Base-by-base conservation (phyloP, 768 basidiomycete genomes). In the Boletus pseudo-olivaceus region DNA sequence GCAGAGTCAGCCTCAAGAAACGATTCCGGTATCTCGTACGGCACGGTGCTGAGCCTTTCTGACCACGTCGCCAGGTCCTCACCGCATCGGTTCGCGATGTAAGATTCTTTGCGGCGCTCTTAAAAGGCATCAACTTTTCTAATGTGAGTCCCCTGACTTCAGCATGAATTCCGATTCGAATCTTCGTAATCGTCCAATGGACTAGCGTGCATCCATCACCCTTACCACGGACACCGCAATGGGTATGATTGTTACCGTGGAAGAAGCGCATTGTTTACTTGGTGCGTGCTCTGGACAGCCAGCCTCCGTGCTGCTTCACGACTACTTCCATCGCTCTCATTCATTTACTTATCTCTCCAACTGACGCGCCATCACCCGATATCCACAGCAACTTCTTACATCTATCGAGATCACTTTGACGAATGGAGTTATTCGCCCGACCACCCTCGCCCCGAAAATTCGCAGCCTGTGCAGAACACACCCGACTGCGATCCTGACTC, bases 111-210 rank as follows among this genome's bases (percentile, higher is more conserved):
- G 76, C 87, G 9, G 76, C 84, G 17, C 76, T 97, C 19, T 75
- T 98, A 26, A 83, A 90, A 57, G 90, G 92, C 8, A 84, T 97
- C 47, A 87, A 82, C 62, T 88, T 97, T 68, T 75, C 78, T 33
- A 87, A 87, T 63, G 94, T 93, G 70, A 73, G 85, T 68, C 37
- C 47, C 23, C 29, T 32, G 32, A 20, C 29, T 32, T 26, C 29
- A 53, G 35, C 47, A 9, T 41, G 27, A 42, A 43, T 43, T 50
- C 20, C 39, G 30, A 55, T 56, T 55, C 20, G 50, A 14, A 63
- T 46, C 26, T 20, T 53, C 43, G 55, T 60, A 23, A 32, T 47
- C 19, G 8, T 47, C 41, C 35, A 46, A 57, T 42, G 50, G n/a
- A 58, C 37, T 61, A 91, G 89, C 79, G 85, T 58, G 94, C 90